Conservation (phyloP, 2,329 filamentous ascomycete genomes). For the Blastomyces parvus region DNA sequence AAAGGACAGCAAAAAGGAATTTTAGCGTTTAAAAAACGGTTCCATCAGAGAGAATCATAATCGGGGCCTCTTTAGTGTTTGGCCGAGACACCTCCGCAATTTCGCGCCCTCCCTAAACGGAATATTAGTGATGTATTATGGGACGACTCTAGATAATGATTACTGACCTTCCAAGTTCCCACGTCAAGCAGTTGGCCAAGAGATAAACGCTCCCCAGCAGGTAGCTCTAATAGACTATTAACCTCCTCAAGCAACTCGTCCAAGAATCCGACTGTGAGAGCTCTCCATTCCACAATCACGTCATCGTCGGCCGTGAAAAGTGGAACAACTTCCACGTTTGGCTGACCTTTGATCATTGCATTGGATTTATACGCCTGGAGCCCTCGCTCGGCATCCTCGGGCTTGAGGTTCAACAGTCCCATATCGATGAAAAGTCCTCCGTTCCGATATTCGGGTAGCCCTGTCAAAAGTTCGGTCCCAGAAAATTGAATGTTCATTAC, state of each 20-base stretch:
- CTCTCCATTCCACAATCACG: constrained; percentile 71
- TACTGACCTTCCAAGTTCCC: constrained; percentile 88
- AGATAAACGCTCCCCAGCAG: constrained; percentile 59
- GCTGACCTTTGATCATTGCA: constrained; percentile 60
- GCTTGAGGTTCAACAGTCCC: constrained; percentile 68
- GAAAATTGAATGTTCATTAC: constrained; percentile 72
- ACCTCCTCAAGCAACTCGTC: constrained; percentile 62
- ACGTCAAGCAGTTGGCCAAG: constrained; percentile 88
- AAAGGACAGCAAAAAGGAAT: constrained; percentile 9
- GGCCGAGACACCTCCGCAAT: constrained; percentile 91
- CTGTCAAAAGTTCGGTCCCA: constrained; percentile 72
- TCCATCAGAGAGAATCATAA: constrained; percentile 91
- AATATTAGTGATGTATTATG: constrained; percentile 19
- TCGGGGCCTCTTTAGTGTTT: constrained; percentile 92
- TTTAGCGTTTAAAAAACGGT: constrained; percentile 65
- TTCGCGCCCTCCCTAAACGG: constrained; percentile 71
- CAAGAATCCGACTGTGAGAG: constrained; percentile 63
- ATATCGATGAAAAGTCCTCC: constrained; percentile 80
- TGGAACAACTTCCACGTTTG: constrained; percentile 63
- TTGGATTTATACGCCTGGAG: constrained; percentile 61
- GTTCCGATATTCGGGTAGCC: constrained; percentile 85
- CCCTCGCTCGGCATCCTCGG: constrained; percentile 59
- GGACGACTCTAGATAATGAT: neutral
- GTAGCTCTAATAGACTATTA: constrained; percentile 57
- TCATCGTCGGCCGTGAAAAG: constrained; percentile 65